Conservation (phyloP, 257 asterid genomes). For the Apocynum venetum region DNA sequence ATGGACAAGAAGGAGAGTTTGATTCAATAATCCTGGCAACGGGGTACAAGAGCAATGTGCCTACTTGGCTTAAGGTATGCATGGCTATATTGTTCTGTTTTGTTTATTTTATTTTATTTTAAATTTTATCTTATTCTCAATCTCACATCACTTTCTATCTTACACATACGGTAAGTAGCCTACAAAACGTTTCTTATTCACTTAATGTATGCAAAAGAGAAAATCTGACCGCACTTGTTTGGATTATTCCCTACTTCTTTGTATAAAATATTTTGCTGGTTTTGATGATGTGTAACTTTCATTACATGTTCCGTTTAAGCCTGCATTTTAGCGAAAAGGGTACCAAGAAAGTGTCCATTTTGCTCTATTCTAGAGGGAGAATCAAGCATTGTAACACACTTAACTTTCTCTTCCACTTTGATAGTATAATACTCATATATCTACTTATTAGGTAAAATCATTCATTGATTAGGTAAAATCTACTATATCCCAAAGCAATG, state of each 20-base stretch:
- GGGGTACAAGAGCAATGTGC: slow-evolving; percentile 95
- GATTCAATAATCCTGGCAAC: slow-evolving; percentile 85
- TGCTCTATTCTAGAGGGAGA: slow-evolving; percentile 14
- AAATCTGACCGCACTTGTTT: slow-evolving; percentile 77
- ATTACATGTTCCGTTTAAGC: slow-evolving; percentile 28
- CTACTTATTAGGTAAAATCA: neutral
- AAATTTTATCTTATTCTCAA: slow-evolving; percentile 31
- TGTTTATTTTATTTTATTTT: slow-evolving; percentile 8
- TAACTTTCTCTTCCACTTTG: no score
- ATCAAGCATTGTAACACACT: no score
- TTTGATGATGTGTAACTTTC: slow-evolving; percentile 53
- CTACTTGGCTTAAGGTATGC: slow-evolving; percentile 81
- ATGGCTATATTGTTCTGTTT: slow-evolving; percentile 9
- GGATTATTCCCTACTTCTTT: slow-evolving; percentile 38
- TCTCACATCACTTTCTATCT: slow-evolving; percentile 62
- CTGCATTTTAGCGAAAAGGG: slow-evolving; percentile 13
- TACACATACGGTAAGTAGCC: slow-evolving; percentile 55
- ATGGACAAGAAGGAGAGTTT: slow-evolving; percentile 74
- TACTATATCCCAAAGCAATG: neutral
- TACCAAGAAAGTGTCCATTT: slow-evolving; percentile 25
- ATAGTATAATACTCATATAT: no score
- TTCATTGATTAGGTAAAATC: neutral
- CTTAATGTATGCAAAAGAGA: slow-evolving; percentile 42
- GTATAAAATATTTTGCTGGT: slow-evolving; percentile 23
- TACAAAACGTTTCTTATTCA: slow-evolving; percentile 57